Evolutionary conservation across 495 filamentous ascomycete species (phyloP).

Genomic region (Penicillium silybi): DNA sequence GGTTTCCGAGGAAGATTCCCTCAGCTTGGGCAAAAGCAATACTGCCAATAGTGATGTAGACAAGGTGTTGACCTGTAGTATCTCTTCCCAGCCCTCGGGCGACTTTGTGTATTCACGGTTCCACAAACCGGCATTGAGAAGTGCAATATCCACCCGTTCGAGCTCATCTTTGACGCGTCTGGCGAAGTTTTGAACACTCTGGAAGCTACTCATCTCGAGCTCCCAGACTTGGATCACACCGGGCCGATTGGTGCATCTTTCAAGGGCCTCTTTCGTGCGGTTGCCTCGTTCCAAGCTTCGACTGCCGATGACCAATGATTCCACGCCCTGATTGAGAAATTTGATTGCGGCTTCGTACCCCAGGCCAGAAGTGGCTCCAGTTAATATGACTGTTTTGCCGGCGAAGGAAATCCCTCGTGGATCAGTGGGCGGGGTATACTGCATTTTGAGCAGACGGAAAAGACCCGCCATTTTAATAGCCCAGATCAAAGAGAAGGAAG

Average conservation of each 20-base stretch:
- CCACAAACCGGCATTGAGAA: constrained; percentile 46
- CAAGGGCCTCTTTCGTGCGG: constrained; percentile 42
- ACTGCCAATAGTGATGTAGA: constrained; percentile 53
- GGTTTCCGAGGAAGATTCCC: constrained; percentile 18
- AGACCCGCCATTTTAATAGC: constrained; percentile 33
- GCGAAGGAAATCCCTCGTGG: constrained; percentile 35
- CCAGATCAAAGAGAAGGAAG: no score
- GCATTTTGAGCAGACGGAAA: constrained; percentile 35
- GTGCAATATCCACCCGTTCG: constrained; percentile 34
- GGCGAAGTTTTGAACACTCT: constrained; percentile 47
- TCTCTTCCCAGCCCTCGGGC: constrained; percentile 51
- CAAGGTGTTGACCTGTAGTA: constrained; percentile 56
- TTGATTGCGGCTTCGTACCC: constrained; percentile 47
- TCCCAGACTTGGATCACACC: constrained; percentile 49
- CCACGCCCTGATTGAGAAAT: constrained; percentile 41
- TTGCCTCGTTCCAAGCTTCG: constrained; percentile 44
- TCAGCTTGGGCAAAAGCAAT: constrained; percentile 50
- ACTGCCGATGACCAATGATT: constrained; percentile 39
- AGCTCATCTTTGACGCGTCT: constrained; percentile 35
- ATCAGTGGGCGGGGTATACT: constrained; percentile 35
- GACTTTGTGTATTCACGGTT: constrained; percentile 32
- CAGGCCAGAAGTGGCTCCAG: constrained; percentile 52
- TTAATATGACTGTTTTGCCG: constrained; percentile 52
- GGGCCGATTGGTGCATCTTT: constrained; percentile 35
- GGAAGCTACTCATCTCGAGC: constrained; percentile 52